A percentile compares a stretch with the other conserved stretches of the same genome.
Conservation (phyloP, 2,329 filamentous ascomycete genomes). For the Fusarium odoratissimum region DNA sequence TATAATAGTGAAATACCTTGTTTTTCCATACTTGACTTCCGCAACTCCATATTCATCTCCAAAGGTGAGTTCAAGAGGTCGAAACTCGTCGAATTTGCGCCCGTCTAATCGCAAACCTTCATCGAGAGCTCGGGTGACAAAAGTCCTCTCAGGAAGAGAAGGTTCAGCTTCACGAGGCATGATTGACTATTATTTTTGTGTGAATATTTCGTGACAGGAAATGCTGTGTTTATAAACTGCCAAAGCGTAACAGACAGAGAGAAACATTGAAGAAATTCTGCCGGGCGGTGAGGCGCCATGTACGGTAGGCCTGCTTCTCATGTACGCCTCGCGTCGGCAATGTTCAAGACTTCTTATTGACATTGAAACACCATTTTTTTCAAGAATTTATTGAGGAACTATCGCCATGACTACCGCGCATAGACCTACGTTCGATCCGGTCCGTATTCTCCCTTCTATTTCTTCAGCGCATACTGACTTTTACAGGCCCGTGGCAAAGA, state of each 20-base stretch:
- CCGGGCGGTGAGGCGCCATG: conserved; percentile 58
- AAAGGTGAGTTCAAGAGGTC: conserved; percentile 81
- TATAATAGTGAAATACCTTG: conserved; percentile 68
- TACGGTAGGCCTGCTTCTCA: conserved; percentile 15
- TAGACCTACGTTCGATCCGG: conserved; percentile 96
- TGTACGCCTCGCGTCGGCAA: conserved; percentile 6
- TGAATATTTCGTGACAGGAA: conserved; percentile 13
- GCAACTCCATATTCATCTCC: conserved; percentile 92
- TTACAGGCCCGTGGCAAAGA: conserved; percentile 89
- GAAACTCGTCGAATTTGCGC: conserved; percentile 82
- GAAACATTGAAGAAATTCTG: conserved; percentile 56
- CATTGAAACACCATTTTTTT: neutral
- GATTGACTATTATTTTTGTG: conserved; percentile 43
- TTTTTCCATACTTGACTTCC: conserved; percentile 89
- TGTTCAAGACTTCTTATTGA: neutral
- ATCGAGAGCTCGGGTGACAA: conserved; percentile 84
- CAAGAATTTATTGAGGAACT: neutral
- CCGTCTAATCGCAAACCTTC: conserved; percentile 87
- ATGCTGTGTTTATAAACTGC: conserved; percentile 1
- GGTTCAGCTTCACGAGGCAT: conserved; percentile 96
- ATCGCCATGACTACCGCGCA: conserved; percentile 72
- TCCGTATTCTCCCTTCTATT: conserved; percentile 55
- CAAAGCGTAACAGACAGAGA: conserved; percentile 16
- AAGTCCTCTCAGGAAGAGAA: conserved; percentile 87
- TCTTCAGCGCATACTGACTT: conserved; percentile 40